These are phyloP conservation scores for Tricholomella constricta DNA, from an alignment of 768 basidiomycete genomes.

Conservation along the genomic window DNA sequence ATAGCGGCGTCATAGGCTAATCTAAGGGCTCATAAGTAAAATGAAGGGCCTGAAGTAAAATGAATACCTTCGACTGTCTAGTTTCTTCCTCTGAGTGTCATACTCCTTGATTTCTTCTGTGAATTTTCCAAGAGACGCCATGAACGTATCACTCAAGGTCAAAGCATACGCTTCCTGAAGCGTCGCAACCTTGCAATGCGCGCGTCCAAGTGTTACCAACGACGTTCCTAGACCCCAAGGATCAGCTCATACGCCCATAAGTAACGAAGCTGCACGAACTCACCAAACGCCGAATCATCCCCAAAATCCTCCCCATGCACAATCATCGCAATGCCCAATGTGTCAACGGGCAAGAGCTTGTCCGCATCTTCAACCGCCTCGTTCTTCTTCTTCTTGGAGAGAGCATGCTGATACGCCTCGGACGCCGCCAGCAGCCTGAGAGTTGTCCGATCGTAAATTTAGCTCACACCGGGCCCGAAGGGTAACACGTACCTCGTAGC, in stretches of 20 bases:
- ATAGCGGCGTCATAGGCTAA: conserved; percentile 77
- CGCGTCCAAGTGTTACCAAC: conserved; percentile 74
- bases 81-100: conserved; percentile 77
- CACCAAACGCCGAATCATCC: conserved; percentile 75
- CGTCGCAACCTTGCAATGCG: conserved; percentile 82
- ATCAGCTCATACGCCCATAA: background rate
- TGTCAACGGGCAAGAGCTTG: conserved; percentile 76
- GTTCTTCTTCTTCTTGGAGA: conserved; percentile 80
- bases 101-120: conserved; percentile 83
- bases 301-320: conserved; percentile 80
- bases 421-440: conserved; percentile 72
- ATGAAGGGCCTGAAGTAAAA: too few relatives aligned
- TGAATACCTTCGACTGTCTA: conserved; percentile 76
- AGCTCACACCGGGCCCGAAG: background rate
- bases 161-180: conserved; percentile 82
- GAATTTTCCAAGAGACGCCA: conserved; percentile 64
- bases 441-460: background rate
- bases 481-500: conserved; percentile 60
- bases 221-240: conserved; percentile 55
- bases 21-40: conserved; percentile 37
- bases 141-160: conserved; percentile 72
- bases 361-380: conserved; percentile 61
- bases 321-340: conserved; percentile 85
- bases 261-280: conserved; percentile 10
- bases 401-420: conserved; percentile 62